A percentile compares a stretch with the other conserved stretches of the same genome.
Evolutionary conservation across 805 yeast genomes (phyloP).

Genomic region (Candida maltosa): DNA sequence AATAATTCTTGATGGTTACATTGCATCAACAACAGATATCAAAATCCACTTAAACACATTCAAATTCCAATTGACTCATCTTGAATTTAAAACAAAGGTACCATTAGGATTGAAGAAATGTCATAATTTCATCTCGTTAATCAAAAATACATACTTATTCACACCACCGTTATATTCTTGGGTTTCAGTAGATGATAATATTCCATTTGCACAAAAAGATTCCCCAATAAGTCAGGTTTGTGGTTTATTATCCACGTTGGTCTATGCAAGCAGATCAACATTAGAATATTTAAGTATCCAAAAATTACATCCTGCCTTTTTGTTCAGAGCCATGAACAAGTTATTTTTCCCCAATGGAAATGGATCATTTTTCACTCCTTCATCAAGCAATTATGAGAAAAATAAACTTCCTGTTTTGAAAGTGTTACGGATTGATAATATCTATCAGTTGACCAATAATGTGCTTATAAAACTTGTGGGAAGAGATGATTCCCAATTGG

Average conservation of each 20-base stretch:
- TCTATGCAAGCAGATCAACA: background rate
- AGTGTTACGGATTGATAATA: constrained; percentile 1
- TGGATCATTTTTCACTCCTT: background rate
- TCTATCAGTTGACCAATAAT: constrained; percentile 2
- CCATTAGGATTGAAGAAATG: constrained; percentile 2
- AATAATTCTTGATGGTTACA: background rate
- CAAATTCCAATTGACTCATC: background rate
- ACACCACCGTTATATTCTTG: constrained; percentile 1
- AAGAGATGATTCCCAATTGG: background rate
- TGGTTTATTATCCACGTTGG: background rate
- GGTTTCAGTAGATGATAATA: constrained; percentile 1
- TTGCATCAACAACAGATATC: too few relatives aligned
- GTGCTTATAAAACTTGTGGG: constrained; percentile 2
- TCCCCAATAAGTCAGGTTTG: constrained; percentile 1
- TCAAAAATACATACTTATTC: background rate
- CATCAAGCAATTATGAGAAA: background rate
- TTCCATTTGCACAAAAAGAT: constrained; percentile 1
- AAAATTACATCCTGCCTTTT: constrained; percentile 3
- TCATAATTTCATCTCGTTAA: background rate
- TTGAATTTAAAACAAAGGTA: constrained; percentile 1
- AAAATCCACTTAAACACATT: background rate
- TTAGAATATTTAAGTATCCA: background rate
- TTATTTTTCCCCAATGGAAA: background rate
- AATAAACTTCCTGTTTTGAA: constrained; percentile 2
- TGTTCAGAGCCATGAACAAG: constrained; percentile 1